Base-by-base conservation (phyloP, 495 filamentous ascomycete species). In the Lasiosphaeria ovina region DNA sequence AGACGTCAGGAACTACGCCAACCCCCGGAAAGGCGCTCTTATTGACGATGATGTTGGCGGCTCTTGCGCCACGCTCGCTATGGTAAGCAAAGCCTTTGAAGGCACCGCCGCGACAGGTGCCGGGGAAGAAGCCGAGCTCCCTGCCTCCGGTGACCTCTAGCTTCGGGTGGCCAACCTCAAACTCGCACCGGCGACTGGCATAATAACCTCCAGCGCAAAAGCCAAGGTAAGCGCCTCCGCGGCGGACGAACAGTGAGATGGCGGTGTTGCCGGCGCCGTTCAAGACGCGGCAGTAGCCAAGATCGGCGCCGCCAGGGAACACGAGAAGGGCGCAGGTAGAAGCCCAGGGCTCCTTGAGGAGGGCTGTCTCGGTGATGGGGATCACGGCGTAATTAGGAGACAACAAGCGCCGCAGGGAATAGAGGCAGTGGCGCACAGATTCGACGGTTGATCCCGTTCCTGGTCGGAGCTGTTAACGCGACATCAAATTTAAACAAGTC, bases 181-280 rank as follows among this genome's bases (percentile, higher is more conserved):
- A 98, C 67, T 98, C 95, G 66, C 93, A 96, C 55, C 79, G 77
- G 54, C 81, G 75, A 60, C 79, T 84, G 4, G 89, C 95, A 66
- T 97, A 98, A 74, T 98, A 98, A 5, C 90, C 94, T 10, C 94
- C 94, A 42, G 95, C 95, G 68, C 94, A 98, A 62, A 98, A 86
- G 4, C 94, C 95, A 24, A 98, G 79, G 69, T 93, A 98, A 2
- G 78, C 74, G 4, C 94, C 94, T 10, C 94, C 94, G n/a, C 84
- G 76, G 55, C 88, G 87, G 50, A 98, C 90, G 70, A 88, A 98
- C 60, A 92, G 87, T 16, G 79, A 76, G 70, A 98, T 97, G 56
- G 79, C 81, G 42, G 88, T 81, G 70, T 97, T 98, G 12, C 94
- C 94, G 58, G 85, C 77, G 36, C 94, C 94, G 72, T 98, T 94